These are phyloP conservation scores for Perilla frutescens DNA, from an alignment of 257 asterid genomes.

Conservation along the genomic window DNA sequence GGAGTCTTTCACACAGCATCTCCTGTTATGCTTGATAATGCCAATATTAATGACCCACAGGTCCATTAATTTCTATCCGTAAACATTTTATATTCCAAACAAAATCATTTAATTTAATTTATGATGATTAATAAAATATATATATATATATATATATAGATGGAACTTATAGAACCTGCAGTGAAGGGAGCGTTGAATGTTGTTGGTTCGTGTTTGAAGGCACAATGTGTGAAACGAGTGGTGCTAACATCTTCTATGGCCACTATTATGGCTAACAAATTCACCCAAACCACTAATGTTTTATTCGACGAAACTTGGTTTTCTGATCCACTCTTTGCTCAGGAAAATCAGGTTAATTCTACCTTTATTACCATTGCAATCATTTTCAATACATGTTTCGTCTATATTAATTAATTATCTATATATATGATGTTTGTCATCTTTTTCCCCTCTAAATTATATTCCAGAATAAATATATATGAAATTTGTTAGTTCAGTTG, in stretches of 20 bases:
- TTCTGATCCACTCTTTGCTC: background rate
- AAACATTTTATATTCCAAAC: no score
- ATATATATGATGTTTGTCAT: no score
- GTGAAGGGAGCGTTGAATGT: conserved; percentile 60
- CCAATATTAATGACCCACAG: conserved; percentile 27
- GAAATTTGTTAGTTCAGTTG: no score
- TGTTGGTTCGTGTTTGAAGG: conserved; percentile 48
- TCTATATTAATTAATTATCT: no score
- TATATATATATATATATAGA: conserved; percentile 20
- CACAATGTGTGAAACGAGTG: conserved; percentile 47
- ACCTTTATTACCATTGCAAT: background rate
- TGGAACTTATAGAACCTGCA: conserved; percentile 59
- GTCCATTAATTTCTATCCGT: background rate
- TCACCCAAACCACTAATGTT: conserved; percentile 24
- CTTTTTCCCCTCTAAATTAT: no score
- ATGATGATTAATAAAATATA: no score
- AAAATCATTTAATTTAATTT: no score
- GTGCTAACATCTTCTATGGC: conserved; percentile 62
- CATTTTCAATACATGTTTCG: no score
- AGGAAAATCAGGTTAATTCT: background rate
- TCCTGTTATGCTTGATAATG: conserved; percentile 28
- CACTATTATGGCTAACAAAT: conserved; percentile 28
- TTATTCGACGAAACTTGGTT: conserved; percentile 52
- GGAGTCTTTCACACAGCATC: conserved; percentile 51
- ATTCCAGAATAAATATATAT: no score